Evolutionary conservation across 257 asterid genomes (phyloP).

Genomic region (Petunia axillaris): DNA sequence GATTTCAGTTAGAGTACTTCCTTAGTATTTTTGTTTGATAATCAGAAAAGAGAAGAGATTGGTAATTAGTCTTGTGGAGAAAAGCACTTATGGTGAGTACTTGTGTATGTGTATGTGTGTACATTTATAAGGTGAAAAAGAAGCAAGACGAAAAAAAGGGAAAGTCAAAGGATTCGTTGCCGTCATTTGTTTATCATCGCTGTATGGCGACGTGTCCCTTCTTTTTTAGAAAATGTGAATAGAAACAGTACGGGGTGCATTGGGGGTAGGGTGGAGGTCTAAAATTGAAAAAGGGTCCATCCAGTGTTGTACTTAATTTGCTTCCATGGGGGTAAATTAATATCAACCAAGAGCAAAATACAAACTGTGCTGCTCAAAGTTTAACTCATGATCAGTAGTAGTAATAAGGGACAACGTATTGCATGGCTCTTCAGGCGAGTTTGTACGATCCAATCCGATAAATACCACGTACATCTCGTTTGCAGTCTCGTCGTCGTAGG

Average conservation of each 20-base stretch:
- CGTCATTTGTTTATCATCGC: conserved; percentile 65
- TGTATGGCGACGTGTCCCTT: conserved; percentile 69
- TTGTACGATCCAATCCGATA: background rate
- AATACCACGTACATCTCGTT: background rate
- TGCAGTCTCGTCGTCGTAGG: too few species aligned
- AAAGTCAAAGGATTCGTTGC: conserved; percentile 52
- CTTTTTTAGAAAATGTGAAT: conserved; percentile 8
- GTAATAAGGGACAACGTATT: background rate
- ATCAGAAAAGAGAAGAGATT: background rate
- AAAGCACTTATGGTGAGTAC: background rate
- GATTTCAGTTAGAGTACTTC: conserved; percentile 1
- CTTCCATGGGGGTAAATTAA: too few species aligned
- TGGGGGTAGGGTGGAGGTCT: too few species aligned
- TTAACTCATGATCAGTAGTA: too few species aligned
- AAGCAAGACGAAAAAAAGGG: background rate
- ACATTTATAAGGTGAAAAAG: conserved; percentile 25
- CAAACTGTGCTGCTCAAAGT: too few species aligned
- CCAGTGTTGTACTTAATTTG: too few species aligned
- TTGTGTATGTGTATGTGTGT: background rate
- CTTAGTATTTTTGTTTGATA: background rate
- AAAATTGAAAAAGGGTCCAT: too few species aligned
- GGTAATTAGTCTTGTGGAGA: background rate
- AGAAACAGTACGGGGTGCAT: too few species aligned
- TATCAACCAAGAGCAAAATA: too few species aligned
- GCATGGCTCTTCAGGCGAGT: background rate